Evolutionary conservation across 148 eudicot species (phyloP), one percentile per base, ranked within the genome.

Genomic region (Rhododendron vialii): DNA sequence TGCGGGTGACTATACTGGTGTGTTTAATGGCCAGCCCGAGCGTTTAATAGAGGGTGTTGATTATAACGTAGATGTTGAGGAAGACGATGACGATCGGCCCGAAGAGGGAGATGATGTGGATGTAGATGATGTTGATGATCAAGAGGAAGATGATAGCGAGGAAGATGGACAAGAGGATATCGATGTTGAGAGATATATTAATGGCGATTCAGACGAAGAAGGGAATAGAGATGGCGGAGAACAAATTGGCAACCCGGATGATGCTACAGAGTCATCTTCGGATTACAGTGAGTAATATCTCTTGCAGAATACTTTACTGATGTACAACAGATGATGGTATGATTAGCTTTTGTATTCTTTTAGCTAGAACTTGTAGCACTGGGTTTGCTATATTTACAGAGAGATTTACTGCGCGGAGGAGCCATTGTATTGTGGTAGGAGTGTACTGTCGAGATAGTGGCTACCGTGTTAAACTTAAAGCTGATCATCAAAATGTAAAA

Each of bases 151-250:
- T 80, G 83, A 81, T n/a, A 74, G 74, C 14, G 90, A 86, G 35
- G 85, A 89, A 30, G 84, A 84, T 26, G 86, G 82, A 59, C 86
- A 83, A 24, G 85, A 45, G 35, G 87, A 86, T 63, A 84, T 85
- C 6, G 90, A 90, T 53, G 90, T 86, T 22, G 87, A 87, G 55
- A 86, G 87, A 79, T 92, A 89, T 51, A 83, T 89, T 3, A 88
- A 89, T 41, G 90, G 89, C 5, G 90, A 90, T 22, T 86, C 87
- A 26, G 88, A 92, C 3, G 89, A 89, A 2, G 90, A 89, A 47
- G 86, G 81, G 59, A 80, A 71, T 73, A 73, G 83, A 50, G 82
- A 73, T 50, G 78, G 55, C 50, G 81, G 30, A 69, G 87, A 84
- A 79, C 84, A 73, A 77, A 57, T 76, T 28, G 85, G 79, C 45